Base-by-base conservation (phyloP, 345 rosid genomes). In the Conringia planisiliqua region DNA sequence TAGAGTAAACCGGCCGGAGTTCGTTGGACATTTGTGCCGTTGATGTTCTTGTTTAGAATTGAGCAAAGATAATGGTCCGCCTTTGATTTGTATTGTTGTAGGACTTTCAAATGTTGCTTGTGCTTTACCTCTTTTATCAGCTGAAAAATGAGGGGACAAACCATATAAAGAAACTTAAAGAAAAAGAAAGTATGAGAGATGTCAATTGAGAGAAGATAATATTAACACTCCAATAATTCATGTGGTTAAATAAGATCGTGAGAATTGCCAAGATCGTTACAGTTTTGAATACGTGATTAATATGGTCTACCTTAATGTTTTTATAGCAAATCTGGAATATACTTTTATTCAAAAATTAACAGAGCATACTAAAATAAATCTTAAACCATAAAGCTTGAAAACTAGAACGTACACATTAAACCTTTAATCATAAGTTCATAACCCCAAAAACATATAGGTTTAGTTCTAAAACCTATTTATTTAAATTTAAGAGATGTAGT, bases 31-130 rank as follows among this genome's bases (percentile, higher is more conserved):
- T 90, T 90, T 75, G 79, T 66, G 32, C 61, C 78, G 38, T 43
- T 87, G 30, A 66, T 81, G 86, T 85, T 92, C 72, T 78, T 84
- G 91, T 83, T 73, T 9, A 95, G 93, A 60, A 92, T 85, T 30
- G 98, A 87, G 70, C 99, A 95, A 18, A 95, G 22, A 76, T 92
- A 95, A 84, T 82, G 73, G 72, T 90, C 94, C 0, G 96, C 96
- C 66, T 92, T 95, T 51, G 87, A 77, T 57, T 85, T 75, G 84
- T 92, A 92, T 38, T 81, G 79, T 60, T 84, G 82, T 9, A 90
- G 73, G 20, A 83, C 54, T 54, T 60, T 73, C 6, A 57, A 44
- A n/a, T 87, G 87, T 52, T 72, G 71, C 74, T 68, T 74, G 79
- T 89, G 86, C 24, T 77, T 82, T 22, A 78, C 85, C 50, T 86